phyloP scores from a whole-genome alignment of 2,329 filamentous ascomycete genomes.

The Pestalotiopsis sp. region DNA sequence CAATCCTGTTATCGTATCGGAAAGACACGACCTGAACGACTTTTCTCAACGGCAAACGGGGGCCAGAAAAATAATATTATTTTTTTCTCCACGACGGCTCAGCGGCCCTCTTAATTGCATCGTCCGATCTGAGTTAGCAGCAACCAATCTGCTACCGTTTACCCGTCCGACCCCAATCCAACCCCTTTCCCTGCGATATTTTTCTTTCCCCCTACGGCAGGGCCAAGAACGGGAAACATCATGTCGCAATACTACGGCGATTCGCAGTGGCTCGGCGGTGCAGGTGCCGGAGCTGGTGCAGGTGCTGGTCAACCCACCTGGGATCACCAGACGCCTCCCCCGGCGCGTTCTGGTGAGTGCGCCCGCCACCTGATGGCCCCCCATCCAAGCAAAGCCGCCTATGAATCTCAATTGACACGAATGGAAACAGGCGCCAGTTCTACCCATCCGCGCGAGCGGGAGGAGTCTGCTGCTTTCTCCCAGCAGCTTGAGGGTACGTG shows the following conservation, averaged over 20 bases:
- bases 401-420: constrained; percentile 25
- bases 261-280: constrained; percentile 33
- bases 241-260: constrained; percentile 38
- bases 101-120: neutral
- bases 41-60: neutral
- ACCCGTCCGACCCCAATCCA: neutral
- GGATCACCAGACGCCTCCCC: constrained; percentile 69
- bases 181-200: neutral
- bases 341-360: constrained; percentile 68
- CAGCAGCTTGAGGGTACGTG: constrained; percentile 87
- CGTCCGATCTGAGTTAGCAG: neutral
- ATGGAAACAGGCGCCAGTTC: constrained; percentile 68
- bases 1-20: neutral
- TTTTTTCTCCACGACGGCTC: neutral
- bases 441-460: constrained; percentile 71
- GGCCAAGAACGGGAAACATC: neutral
- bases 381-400: neutral
- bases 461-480: constrained; percentile 77
- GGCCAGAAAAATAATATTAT: neutral
- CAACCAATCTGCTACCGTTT: neutral
- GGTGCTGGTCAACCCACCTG: constrained; percentile 64
- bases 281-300: constrained; percentile 29
- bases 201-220: neutral
- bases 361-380: neutral
- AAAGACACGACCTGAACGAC: neutral